A percentile compares a stretch with the other conserved stretches of the same genome.
phyloP scores from a whole-genome alignment of 148 eudicot genomes.

The Fagopyrum homotropicum region DNA sequence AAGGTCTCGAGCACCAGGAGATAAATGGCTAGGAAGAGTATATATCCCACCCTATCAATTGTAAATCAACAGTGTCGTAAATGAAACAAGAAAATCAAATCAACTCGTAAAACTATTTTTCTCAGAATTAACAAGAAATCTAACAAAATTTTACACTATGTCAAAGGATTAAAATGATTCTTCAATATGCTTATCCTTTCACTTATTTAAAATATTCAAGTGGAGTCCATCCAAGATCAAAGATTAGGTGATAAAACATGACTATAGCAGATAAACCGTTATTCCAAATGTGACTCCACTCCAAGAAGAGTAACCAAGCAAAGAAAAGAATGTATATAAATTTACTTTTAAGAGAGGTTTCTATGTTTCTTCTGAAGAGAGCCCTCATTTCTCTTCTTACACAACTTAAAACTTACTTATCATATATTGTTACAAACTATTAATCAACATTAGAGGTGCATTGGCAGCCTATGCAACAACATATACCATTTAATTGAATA shows the following conservation, averaged over 20 bases:
- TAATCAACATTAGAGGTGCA: not conserved
- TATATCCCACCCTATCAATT: slow-evolving; percentile 78
- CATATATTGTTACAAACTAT: not conserved
- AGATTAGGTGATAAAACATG: not conserved
- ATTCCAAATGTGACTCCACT: not conserved
- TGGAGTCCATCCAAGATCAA: not conserved
- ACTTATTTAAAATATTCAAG: not conserved
- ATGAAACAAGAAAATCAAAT: not conserved
- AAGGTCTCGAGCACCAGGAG: slow-evolving; percentile 83
- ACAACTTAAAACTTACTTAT: not conserved
- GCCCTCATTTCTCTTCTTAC: not conserved
- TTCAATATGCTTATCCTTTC: not conserved
- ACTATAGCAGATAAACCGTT: not conserved
- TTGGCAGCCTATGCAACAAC: not conserved
- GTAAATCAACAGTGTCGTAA: not conserved
- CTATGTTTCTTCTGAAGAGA: not conserved
- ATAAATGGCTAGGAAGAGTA: slow-evolving; percentile 93
- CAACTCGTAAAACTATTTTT: not conserved
- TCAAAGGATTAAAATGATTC: not conserved
- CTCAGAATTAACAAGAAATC: not conserved
- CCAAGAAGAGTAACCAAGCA: not conserved
- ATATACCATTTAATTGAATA: not conserved
- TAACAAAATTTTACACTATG: not conserved
- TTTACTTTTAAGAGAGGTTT: not conserved
- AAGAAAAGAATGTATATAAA: not conserved